phyloP scores from a whole-genome alignment of 805 yeast species.

The Hanseniaspora hatyaiensis region DNA sequence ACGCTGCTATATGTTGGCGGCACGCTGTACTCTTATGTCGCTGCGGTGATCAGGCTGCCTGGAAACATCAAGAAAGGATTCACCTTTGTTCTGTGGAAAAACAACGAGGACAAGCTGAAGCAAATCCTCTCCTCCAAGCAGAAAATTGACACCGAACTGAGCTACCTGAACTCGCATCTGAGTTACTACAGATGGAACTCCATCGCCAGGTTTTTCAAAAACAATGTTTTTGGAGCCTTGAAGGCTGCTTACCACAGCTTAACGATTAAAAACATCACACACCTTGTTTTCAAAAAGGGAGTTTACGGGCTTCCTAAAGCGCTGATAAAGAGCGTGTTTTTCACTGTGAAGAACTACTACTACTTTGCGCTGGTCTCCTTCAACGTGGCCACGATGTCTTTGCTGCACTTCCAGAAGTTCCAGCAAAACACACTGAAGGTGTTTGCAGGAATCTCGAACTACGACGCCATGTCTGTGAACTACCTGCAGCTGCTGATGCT shows the following conservation, averaged over 20 bases:
- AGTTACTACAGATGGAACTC: conserved; percentile 12
- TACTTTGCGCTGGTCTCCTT: neutral
- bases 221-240: neutral
- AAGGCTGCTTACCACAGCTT: neutral
- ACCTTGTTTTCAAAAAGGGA: neutral
- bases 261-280: neutral
- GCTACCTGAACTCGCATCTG: neutral
- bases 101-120: neutral
- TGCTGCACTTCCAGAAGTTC: conserved; percentile 9
- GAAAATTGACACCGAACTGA: neutral
- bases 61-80: neutral
- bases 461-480: conserved; percentile 11
- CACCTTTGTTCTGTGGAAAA: neutral
- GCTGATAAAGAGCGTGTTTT: neutral
- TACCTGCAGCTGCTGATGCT: conserved; percentile 1
- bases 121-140: neutral
- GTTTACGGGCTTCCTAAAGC: conserved; percentile 9
- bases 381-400: neutral
- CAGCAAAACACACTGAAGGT: conserved; percentile 7
- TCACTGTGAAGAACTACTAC: conserved; percentile 2
- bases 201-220: neutral
- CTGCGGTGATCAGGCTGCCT: neutral
- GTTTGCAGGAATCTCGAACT: neutral
- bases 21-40: neutral
- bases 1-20: neutral